These are phyloP conservation scores for Blumeria graminis DNA, from an alignment of 2,329 filamentous ascomycete genomes.

Conservation along the genomic window DNA sequence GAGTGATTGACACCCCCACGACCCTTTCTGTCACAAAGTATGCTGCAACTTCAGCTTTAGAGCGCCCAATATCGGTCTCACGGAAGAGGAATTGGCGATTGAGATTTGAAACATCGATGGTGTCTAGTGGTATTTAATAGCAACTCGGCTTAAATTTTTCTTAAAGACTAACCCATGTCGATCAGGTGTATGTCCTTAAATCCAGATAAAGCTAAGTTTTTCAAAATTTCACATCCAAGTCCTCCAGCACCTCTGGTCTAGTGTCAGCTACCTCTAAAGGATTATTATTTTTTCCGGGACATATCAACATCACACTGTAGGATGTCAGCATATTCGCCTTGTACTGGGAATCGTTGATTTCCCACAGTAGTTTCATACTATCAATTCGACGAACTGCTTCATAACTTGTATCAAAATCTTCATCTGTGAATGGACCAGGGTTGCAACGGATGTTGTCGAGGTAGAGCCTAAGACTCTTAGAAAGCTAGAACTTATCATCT, in stretches of 20 bases:
- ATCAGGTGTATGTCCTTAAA: slow-evolving; percentile 98
- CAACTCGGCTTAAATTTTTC: neutral
- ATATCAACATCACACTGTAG: slow-evolving; percentile 13
- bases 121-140: slow-evolving; percentile 33
- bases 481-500: neutral
- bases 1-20: slow-evolving; percentile 74
- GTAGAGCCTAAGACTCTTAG: slow-evolving; percentile 37
- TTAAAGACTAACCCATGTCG: slow-evolving; percentile 59
- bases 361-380: slow-evolving; percentile 49
- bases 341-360: neutral
- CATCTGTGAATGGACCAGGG: slow-evolving; percentile 59
- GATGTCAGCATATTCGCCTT: slow-evolving; percentile 7
- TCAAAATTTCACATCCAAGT: slow-evolving; percentile 85
- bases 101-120: slow-evolving; percentile 93
- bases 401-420: slow-evolving; percentile 23
- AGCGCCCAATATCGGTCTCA: slow-evolving; percentile 71
- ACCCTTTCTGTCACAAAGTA: slow-evolving; percentile 77
- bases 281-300: slow-evolving; percentile 2
- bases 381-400: slow-evolving; percentile 33
- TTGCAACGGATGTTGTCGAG: slow-evolving; percentile 59
- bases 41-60: slow-evolving; percentile 82
- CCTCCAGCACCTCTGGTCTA: slow-evolving; percentile 61
- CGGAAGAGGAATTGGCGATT: slow-evolving; percentile 97
- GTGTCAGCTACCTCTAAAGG: slow-evolving; percentile 6
- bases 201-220: slow-evolving; percentile 81